phyloP scores from a whole-genome alignment of 148 eudicot genomes.

The Persicaria maculosa region DNA sequence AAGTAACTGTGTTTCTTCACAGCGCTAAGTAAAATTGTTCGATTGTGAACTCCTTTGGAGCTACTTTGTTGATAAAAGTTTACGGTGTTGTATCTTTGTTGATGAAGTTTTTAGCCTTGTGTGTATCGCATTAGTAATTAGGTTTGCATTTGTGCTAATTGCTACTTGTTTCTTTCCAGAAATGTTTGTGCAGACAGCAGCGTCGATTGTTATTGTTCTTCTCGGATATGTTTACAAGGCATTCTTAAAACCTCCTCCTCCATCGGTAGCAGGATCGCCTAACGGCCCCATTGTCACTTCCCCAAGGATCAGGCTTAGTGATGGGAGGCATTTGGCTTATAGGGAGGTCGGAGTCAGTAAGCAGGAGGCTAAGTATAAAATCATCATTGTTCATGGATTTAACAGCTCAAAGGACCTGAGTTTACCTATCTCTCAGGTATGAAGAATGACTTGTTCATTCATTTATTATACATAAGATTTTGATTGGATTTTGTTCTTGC shows the following conservation, averaged over 20 bases:
- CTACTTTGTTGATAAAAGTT: neutral
- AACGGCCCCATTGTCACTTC: conserved; percentile 17
- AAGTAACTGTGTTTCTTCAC: neutral
- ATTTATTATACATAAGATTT: neutral
- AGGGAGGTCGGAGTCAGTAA: conserved; percentile 16
- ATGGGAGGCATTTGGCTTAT: conserved; percentile 21
- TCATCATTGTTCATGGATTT: conserved; percentile 47
- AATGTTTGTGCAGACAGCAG: conserved; percentile 9
- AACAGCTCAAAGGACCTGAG: conserved; percentile 51
- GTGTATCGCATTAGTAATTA: neutral
- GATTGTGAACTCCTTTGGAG: neutral
- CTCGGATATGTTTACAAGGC: neutral
- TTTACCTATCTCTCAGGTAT: conserved; percentile 44
- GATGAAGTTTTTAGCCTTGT: neutral
- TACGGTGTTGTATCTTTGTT: no score
- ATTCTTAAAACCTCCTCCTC: conserved; percentile 1
- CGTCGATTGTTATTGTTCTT: neutral
- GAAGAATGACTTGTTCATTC: neutral
- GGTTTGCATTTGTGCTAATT: neutral
- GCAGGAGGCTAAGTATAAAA: conserved; percentile 10
- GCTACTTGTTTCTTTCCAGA: conserved; percentile 4
- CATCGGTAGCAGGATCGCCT: conserved; percentile 28
- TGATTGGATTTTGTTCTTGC: neutral
- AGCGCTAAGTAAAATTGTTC: neutral
- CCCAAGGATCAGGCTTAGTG: conserved; percentile 18